These are phyloP conservation scores for Saccharomyces hybrid DNA, from an alignment of 1,139 yeast species.

Conservation along the genomic window DNA sequence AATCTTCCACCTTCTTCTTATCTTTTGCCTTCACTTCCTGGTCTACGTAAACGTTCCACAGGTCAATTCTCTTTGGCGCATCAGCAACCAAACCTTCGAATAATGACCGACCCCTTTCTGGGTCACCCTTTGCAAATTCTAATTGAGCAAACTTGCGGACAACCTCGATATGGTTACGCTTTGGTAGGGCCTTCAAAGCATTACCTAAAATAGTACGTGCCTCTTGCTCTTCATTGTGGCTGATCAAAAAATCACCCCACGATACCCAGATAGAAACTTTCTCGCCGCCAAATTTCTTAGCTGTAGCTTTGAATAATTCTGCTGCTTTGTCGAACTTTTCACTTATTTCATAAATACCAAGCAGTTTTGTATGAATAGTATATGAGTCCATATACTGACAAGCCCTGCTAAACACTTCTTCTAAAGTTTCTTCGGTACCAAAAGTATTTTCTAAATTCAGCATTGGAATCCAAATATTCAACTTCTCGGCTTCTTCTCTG, in stretches of 20 bases:
- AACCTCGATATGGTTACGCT: constrained; percentile 69
- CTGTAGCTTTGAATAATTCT: constrained; percentile 53
- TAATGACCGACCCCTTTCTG: constrained; percentile 90
- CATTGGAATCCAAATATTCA: constrained; percentile 93
- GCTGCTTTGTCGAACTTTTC: constrained; percentile 68
- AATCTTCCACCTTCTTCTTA: constrained; percentile 58
- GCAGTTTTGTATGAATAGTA: constrained; percentile 71
- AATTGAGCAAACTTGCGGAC: constrained; percentile 85
- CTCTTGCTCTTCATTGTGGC: constrained; percentile 46
- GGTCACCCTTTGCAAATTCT: constrained; percentile 79
- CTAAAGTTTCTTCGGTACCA: constrained; percentile 77
- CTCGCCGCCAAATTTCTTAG: constrained; percentile 73
- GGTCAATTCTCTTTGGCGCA: constrained; percentile 84
- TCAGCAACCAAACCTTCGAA: constrained; percentile 88
- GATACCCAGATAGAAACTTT: constrained; percentile 67
- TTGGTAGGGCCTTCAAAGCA: constrained; percentile 67
- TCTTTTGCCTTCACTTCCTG: constrained; percentile 71
- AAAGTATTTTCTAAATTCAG: constrained; percentile 90
- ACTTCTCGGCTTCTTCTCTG: constrained; percentile 88
- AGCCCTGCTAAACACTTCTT: constrained; percentile 72
- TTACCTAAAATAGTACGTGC: constrained; percentile 66
- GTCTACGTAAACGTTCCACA: constrained; percentile 93
- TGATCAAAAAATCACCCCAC: constrained; percentile 68
- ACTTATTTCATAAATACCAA: constrained; percentile 65
- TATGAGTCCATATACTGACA: constrained; percentile 88